These are phyloP conservation scores for Boletus huronensis DNA, from an alignment of 768 basidiomycete species.

Conservation along the genomic window DNA sequence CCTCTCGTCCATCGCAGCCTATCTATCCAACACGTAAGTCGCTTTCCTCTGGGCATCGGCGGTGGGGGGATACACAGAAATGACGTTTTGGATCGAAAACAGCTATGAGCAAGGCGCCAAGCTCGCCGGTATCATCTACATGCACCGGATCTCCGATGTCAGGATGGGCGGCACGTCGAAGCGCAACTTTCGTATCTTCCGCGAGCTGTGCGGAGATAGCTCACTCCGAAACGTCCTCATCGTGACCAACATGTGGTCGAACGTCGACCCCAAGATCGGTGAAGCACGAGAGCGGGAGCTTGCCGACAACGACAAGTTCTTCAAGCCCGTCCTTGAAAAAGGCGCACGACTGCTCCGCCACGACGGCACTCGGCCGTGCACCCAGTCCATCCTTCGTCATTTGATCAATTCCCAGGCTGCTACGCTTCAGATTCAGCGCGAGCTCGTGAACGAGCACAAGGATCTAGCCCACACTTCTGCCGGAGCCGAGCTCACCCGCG, in stretches of 20 bases:
- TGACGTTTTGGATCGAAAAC: background rate
- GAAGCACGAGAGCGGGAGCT: slow-evolving; percentile 47
- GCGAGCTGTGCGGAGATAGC: slow-evolving; percentile 49
- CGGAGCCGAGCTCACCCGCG: slow-evolving; percentile 49
- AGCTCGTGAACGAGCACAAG: slow-evolving; percentile 49
- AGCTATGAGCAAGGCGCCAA: slow-evolving; percentile 36
- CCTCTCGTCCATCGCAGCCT: slow-evolving; percentile 46
- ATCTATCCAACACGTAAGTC: slow-evolving; percentile 33
- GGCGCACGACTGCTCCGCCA: slow-evolving; percentile 46
- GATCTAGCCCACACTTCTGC: slow-evolving; percentile 51
- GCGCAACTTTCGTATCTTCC: slow-evolving; percentile 50
- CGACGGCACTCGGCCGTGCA: slow-evolving; percentile 38
- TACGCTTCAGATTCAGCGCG: slow-evolving; percentile 51
- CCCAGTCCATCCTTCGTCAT: slow-evolving; percentile 40
- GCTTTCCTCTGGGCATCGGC: background rate
- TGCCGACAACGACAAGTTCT: slow-evolving; percentile 40
- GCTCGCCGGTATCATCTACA: slow-evolving; percentile 52
- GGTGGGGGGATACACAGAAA: background rate
- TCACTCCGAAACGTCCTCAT: slow-evolving; percentile 50
- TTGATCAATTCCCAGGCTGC: slow-evolving; percentile 40
- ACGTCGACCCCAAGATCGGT: slow-evolving; percentile 38
- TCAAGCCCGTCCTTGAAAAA: slow-evolving; percentile 49
- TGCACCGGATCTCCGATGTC: slow-evolving; percentile 52
- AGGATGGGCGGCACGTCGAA: slow-evolving; percentile 49
- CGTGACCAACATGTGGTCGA: slow-evolving; percentile 54